Base-by-base conservation (phyloP, 352 stramenopile species). In the Phytophthora fragariae region DNA sequence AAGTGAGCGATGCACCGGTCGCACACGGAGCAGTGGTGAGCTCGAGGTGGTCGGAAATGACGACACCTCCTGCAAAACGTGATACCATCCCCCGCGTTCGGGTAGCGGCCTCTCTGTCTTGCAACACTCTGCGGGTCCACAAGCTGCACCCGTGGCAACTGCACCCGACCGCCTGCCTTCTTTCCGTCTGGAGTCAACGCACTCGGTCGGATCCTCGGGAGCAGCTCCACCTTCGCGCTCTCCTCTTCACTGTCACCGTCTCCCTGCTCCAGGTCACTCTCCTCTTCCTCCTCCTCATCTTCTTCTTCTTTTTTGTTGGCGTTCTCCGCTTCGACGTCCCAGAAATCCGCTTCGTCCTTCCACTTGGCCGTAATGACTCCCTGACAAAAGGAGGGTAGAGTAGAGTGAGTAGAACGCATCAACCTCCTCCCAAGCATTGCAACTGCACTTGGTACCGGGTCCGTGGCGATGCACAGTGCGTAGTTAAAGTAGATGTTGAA, bases 1-100 rank as follows among this genome's bases (percentile, higher is more conserved):
- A 99, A 98, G 77, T 98, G 95, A 46, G 98, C 90, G 59, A 98
- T 93, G 62, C 94, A 98, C 60, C 89, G 71, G 61, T 94, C 78
- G 79, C 94, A 98, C 15, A 98, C 87, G 10, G 80, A 85, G 57
- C 84, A 92, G 62, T 92, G 84, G 58, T 92, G 83, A 3, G 83
- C 83, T n/a, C 84, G 81, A 52, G 68, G 62, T 2, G 84, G 83
- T 19, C 84, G 81, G 46, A 86, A 83, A 52, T 87, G 74, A 19
- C 82, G 81, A 29, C 84, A 92, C 19, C 63, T 67, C 39, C 80
- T 74, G 54, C 84, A 92, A 58, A 86, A 91, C n/a, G 84, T 85
- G 31, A 73, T 62, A 6, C 70, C 66, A 8, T 75, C 61, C 5
- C 62, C 56, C 10, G 39, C 59, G 19, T 70, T 72, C 10, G 60